A percentile compares a stretch with the other conserved stretches of the same genome.
Evolutionary conservation across 2,329 filamentous ascomycete genomes (phyloP).

Genomic region (Penicillium rolfsii): DNA sequence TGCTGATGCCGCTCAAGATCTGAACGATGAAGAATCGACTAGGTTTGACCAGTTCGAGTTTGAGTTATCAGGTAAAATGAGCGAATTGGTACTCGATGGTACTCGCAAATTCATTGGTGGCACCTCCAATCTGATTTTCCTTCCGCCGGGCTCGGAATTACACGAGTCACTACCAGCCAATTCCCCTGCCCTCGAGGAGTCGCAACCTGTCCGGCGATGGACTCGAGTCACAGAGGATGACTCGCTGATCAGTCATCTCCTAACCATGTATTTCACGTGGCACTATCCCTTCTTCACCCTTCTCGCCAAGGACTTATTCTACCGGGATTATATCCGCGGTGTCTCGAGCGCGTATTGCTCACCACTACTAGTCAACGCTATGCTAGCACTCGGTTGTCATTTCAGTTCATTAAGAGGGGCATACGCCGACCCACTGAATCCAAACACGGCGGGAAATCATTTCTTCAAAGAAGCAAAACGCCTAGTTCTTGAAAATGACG

Average conservation of each 20-base stretch:
- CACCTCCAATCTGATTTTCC: conserved; percentile 88
- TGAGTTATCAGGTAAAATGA: conserved; percentile 90
- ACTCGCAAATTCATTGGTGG: conserved; percentile 90
- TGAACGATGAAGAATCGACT: conserved; percentile 45
- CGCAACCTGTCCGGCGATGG: conserved; percentile 79
- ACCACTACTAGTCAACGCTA: conserved; percentile 85
- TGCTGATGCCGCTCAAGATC: conserved; percentile 18
- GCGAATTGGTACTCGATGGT: conserved; percentile 83
- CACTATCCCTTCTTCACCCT: conserved; percentile 97
- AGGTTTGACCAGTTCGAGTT: conserved; percentile 64
- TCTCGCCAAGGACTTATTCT: conserved; percentile 83
- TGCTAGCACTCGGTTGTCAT: conserved; percentile 89
- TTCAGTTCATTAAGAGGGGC: conserved; percentile 79
- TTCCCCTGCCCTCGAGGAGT: conserved; percentile 53
- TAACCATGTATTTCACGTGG: conserved; percentile 98
- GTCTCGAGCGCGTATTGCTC: conserved; percentile 78
- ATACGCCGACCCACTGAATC: conserved; percentile 71
- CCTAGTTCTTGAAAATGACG: conserved; percentile 85
- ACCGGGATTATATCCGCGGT: conserved; percentile 78
- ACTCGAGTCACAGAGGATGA: conserved; percentile 80
- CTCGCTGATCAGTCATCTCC: conserved; percentile 78
- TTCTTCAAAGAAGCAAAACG: conserved; percentile 95
- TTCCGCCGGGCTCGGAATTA: conserved; percentile 58
- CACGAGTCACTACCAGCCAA: conserved; percentile 45
- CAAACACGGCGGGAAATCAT: conserved; percentile 86